These are phyloP conservation scores for Elongisporangium senticosum DNA, from an alignment of 352 stramenopile species.

Conservation along the genomic window DNA sequence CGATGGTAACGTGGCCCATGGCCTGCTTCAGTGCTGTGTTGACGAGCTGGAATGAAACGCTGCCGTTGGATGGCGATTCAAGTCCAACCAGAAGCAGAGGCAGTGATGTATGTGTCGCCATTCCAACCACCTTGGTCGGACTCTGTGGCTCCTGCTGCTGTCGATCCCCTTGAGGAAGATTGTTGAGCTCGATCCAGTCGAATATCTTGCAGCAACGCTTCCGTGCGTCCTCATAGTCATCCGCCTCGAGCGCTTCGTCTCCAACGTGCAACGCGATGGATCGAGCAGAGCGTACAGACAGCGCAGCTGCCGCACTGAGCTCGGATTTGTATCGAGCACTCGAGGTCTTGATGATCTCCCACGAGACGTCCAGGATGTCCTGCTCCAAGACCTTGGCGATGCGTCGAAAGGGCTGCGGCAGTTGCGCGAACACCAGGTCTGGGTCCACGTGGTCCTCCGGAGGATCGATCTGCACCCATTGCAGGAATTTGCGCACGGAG, in stretches of 20 bases:
- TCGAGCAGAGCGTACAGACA: constrained; percentile 15
- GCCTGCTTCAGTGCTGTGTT: neutral
- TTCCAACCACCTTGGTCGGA: neutral
- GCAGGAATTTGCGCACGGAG: constrained; percentile 32
- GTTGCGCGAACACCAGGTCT: constrained; percentile 42
- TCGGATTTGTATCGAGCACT: constrained; percentile 39
- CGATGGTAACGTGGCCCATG: neutral
- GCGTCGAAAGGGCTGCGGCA: constrained; percentile 66
- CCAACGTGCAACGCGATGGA: constrained; percentile 7
- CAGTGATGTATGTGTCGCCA: neutral
- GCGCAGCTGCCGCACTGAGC: constrained; percentile 5
- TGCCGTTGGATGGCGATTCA: neutral
- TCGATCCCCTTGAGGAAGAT: neutral
- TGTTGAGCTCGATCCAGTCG: neutral
- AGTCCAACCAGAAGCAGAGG: neutral
- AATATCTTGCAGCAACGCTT: constrained; percentile 31
- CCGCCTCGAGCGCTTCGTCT: constrained; percentile 5
- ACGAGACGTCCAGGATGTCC: constrained; percentile 56
- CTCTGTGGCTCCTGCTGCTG: neutral
- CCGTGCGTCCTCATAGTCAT: constrained; percentile 43
- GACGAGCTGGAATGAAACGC: neutral
- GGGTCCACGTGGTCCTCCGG: constrained; percentile 59
- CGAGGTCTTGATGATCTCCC: constrained; percentile 33
- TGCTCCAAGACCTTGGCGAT: constrained; percentile 59
- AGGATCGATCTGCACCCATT: constrained; percentile 44